Evolutionary conservation across 2,329 filamentous ascomycete species (phyloP).

Genomic region (Fusarium protoensiforme): DNA sequence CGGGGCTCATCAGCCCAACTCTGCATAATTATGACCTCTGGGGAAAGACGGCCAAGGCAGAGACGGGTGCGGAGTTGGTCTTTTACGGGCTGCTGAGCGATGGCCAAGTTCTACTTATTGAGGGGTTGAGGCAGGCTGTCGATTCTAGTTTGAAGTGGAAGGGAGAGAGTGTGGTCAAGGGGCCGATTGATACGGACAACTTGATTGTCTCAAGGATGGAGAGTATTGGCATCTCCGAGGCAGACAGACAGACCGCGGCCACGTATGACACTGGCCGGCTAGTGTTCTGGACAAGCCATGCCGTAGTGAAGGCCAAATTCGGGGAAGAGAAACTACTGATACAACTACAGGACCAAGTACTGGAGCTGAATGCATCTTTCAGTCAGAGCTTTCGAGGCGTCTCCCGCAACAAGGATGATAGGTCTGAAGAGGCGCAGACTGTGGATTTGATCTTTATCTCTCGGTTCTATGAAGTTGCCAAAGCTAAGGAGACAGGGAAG

Average conservation of each 20-base stretch:
- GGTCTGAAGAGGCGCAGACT: no score
- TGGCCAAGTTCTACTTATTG: not conserved
- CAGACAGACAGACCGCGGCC: not conserved
- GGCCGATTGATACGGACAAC: not conserved
- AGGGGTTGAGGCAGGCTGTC: not conserved
- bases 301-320: not conserved
- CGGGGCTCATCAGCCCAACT: not conserved
- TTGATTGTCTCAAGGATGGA: not conserved
- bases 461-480: not conserved
- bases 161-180: not conserved
- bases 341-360: not conserved
- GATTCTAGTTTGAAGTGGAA: not conserved
- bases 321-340: not conserved
- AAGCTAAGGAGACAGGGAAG: not conserved
- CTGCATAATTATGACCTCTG: not conserved
- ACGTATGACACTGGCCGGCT: constrained; percentile 2
- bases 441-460: not conserved
- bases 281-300: constrained; percentile 11
- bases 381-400: not conserved
- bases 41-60: not conserved
- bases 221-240: not conserved
- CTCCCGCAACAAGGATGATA: no score
- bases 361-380: not conserved
- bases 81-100: not conserved
- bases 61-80: not conserved